Percentiles rank a stretch among this genome's conserved stretches.
phyloP scores from a whole-genome alignment of 495 filamentous ascomycete species.

The Hapsidospora chrysogenum region DNA sequence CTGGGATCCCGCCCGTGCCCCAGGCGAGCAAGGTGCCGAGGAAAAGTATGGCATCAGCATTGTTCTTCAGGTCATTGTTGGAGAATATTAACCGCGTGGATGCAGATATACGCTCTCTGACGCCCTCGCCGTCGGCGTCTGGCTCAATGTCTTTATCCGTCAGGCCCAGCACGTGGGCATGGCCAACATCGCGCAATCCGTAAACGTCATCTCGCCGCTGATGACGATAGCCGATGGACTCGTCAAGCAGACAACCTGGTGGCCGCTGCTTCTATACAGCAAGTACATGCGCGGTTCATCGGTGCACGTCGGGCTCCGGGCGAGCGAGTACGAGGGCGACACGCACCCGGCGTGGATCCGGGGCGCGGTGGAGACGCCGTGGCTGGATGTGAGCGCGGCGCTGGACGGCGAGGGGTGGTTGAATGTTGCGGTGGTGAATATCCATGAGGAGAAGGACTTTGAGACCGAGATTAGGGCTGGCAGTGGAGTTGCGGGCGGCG shows the following conservation, averaged over 20 bases:
- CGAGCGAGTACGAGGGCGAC: constrained; percentile 40
- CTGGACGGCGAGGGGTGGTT: constrained; percentile 43
- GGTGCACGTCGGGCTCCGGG: constrained; percentile 41
- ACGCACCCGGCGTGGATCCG: constrained; percentile 51
- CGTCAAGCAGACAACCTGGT: constrained; percentile 61
- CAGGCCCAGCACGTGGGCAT: constrained; percentile 57
- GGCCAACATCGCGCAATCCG: constrained; percentile 66
- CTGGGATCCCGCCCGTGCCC: constrained; percentile 60
- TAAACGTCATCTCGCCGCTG: constrained; percentile 64
- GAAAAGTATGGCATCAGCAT: no score
- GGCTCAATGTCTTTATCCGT: constrained; percentile 66
- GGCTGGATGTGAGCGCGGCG: constrained; percentile 53
- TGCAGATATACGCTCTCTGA: constrained; percentile 71
- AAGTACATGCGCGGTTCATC: constrained; percentile 60
- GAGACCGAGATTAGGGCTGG: constrained; percentile 36
- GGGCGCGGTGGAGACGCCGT: constrained; percentile 41
- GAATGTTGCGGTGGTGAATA: constrained; percentile 53
- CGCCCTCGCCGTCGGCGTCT: constrained; percentile 55
- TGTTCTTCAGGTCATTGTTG: no score
- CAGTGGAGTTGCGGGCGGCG: constrained; percentile 22
- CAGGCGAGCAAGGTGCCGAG: constrained; percentile 49
- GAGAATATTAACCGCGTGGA: no score
- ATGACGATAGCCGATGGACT: constrained; percentile 51
- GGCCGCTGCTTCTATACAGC: constrained; percentile 55
- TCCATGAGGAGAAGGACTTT: constrained; percentile 39